Base-by-base conservation (phyloP, 1,284 basidiomycete species). In the Leccinum holopus region DNA sequence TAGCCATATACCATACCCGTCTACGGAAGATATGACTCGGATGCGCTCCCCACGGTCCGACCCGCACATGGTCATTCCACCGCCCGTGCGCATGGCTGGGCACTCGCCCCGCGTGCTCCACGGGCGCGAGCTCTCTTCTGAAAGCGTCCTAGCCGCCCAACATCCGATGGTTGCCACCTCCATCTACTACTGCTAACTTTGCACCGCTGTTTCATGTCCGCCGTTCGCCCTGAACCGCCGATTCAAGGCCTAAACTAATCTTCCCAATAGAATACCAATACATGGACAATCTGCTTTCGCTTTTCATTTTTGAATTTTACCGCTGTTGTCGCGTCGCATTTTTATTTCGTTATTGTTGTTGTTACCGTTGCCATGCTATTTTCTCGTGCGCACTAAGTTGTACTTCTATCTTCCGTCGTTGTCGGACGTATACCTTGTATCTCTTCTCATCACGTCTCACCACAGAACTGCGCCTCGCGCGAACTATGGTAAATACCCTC, bases 91-190 rank as follows among this genome's bases (percentile, higher is more conserved):
- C 37, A 56, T 58, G 6, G 63, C 61, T 7, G 60, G 57, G 8
- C 52, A 65, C 28, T 44, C 61, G 18, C 65, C 64, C 9, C 68
- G 44, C 30, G 25, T 37, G 16, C 61, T 64, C 35, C 69, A 71
- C 30, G 67, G 59, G 3, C 73, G 69, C 18, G 64, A 73, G 0
- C 44, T 67, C 16, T 74, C 72, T 16, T 69, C 70, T 3, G 70
- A 76, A 9, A 70, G 66, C 44, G 61, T 75, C 59, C 59, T 74
- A 21, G 57, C 59, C 49, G 21, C 67, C 32, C 72, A 73, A 63
- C 12, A 63, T 1, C 74, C 73, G 57, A 73, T 74, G 69, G 58
- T 67, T 18, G 35, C 62, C 47, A 39, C 65, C 32, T 58, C 61
- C 14, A 60, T 66, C 7, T 73, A 72, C 60, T 73, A 61, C 65